Percentiles rank a stretch among this genome's conserved stretches.
These are phyloP conservation scores for Magnolia kwangsiensis DNA, from an alignment of 164 flowering plant genomes.

Conservation along the genomic window DNA sequence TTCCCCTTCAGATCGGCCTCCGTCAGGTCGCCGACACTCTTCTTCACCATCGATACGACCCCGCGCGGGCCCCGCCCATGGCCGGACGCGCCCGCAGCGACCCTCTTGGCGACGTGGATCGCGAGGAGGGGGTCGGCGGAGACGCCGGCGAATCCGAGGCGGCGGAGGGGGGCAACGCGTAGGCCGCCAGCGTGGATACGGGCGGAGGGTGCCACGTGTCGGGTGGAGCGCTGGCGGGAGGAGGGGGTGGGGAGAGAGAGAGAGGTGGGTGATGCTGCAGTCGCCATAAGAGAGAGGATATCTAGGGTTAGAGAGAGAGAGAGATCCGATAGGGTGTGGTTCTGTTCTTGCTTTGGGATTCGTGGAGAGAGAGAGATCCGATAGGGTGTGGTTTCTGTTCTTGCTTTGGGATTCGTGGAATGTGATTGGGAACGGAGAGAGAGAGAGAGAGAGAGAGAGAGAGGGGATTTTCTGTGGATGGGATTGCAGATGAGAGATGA, in stretches of 20 bases:
- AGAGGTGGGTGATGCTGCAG: conserved; percentile 50
- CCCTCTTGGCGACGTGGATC: conserved; percentile 32
- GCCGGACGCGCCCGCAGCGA: conserved; percentile 7
- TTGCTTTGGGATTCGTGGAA: not conserved
- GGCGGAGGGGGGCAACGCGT: conserved; percentile 28
- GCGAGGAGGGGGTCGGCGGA: conserved; percentile 35
- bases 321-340: not conserved
- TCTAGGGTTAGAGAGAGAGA: not conserved
- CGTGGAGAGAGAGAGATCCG: not conserved
- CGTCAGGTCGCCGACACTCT: conserved; percentile 70
- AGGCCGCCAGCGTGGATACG: conserved; percentile 20
- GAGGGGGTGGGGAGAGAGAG: conserved; percentile 34
- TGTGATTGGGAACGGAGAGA: not conserved
- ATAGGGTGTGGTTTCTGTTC: not conserved
- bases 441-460: not conserved
- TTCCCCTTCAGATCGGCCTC: conserved; percentile 70
- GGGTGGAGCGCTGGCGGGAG: conserved; percentile 23
- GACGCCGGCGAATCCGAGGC: conserved; percentile 47
- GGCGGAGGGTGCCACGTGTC: conserved; percentile 18
- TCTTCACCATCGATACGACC: conserved; percentile 61
- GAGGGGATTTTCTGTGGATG: not conserved
- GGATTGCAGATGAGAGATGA: conserved; percentile 18
- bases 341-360: not conserved
- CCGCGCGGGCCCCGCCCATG: conserved; percentile 28
- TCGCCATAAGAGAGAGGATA: conserved; percentile 33